phyloP scores from a whole-genome alignment of 768 basidiomycete species.

The Trametes elegans region DNA sequence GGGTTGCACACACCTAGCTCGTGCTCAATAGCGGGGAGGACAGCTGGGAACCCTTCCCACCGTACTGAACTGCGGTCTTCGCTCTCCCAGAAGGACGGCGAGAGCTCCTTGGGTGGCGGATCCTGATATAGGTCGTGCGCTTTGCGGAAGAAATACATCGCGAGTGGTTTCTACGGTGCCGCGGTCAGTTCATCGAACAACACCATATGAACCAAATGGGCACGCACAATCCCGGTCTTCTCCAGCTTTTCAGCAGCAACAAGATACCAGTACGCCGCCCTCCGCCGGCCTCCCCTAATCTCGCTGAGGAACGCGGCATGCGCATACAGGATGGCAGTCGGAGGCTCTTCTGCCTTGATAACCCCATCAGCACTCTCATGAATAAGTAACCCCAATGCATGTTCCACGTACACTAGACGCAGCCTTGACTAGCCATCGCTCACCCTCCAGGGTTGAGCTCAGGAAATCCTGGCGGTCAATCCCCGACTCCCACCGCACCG shows the following conservation, averaged over 20 bases:
- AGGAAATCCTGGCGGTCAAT: constrained; percentile 60
- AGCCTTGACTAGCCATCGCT: constrained; percentile 85
- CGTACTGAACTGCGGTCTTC: constrained; percentile 47
- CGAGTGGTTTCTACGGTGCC: constrained; percentile 84
- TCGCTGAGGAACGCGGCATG: constrained; percentile 74
- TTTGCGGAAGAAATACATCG: constrained; percentile 75
- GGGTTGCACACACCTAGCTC: constrained; percentile 52
- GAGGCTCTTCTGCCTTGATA: constrained; percentile 76
- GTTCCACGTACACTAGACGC: constrained; percentile 65
- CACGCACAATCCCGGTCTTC: constrained; percentile 78
- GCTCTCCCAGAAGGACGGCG: constrained; percentile 79
- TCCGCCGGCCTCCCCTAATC: constrained; percentile 52
- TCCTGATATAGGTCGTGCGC: constrained; percentile 62
- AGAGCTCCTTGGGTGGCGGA: constrained; percentile 55
- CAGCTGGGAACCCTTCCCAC: constrained; percentile 53
- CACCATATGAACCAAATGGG: not conserved
- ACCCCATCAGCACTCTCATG: constrained; percentile 14
- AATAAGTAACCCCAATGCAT: not conserved
- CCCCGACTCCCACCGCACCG: constrained; percentile 76
- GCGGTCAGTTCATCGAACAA: not conserved
- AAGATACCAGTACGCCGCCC: constrained; percentile 79
- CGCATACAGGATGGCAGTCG: constrained; percentile 73
- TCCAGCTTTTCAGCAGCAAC: constrained; percentile 75
- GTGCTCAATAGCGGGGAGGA: constrained; percentile 75
- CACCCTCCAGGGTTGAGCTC: constrained; percentile 60